Base-by-base conservation (phyloP, 2,329 filamentous ascomycete genomes). In the Chaetomiaceae sp. region DNA sequence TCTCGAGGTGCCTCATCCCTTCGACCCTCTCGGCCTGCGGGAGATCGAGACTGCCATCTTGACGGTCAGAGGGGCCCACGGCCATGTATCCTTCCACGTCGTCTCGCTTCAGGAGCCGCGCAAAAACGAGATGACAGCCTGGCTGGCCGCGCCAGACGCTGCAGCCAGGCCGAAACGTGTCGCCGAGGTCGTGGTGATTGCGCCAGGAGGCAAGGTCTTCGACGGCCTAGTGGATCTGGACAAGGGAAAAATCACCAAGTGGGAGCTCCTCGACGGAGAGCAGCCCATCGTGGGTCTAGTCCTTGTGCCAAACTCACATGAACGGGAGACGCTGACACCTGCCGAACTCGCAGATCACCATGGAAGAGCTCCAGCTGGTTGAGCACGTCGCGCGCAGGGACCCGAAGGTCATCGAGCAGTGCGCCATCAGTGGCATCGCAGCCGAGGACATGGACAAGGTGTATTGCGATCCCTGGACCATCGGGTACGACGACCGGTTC, bases 391-490 rank as follows among this genome's bases (percentile, higher is more conserved):
- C 81, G 49, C 79, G 89, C 54, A 82, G 81, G 57, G 88, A 95
- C 61, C 79, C 86, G 12, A 86, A 84, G 58, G 88, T 95, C 50
- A 93, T 95, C 55, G 88, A 95, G 66, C 89, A 95, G 65, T 96
- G 90, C 60, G 78, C 77, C 6, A 77, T 95, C 49, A 78, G 88
- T 49, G 90, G 90, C 1, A 87, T 96, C 50, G 79, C 87, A 11
- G 75, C 75, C 47, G 76, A 86, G 56, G 86, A 95, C 50, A 95
- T 96, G 90, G 72, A 93, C 72, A 95, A 95, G 68, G 87, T 96
- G 38, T 95, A 94, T 71, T 95, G 89, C 66, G 90, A 96, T 63
- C 88, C 88, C 10, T 96, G 90, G 90, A 95, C 90, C 1, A 95
- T 96, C 65, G 90, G 90, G 39, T 95, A 88, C 62, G 90, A 96